Evolutionary conservation across 202 grass and related monocot genomes (phyloP), one percentile per base, ranked within the genome.

Genomic region (Bolboschoenoplectus hybrid): DNA sequence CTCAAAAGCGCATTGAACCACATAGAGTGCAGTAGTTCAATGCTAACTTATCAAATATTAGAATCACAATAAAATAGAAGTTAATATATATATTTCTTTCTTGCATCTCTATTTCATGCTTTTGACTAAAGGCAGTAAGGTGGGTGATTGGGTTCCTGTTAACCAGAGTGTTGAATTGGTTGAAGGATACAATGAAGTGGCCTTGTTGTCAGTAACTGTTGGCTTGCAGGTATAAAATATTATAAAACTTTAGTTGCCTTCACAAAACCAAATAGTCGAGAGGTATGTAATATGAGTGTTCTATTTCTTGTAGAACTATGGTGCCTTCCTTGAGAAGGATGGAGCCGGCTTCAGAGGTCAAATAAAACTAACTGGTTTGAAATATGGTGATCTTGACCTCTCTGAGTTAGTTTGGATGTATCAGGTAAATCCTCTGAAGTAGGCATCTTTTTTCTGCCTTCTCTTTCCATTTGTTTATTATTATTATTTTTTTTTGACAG

Each of bases 311-410:
- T 88, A 97, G 95, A 98, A 98, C 70, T 98, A 93, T 91, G 95
- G 95, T 85, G 95, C 93, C 78, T 98, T 98, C 91, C 91, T 98
- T 89, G 95, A 98, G 92, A 95, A 93, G 74, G 95, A 98, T 92
- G 95, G 95, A 86, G 95, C 93, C 81, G 95, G 93, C 87, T 93
- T 98, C 89, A 95, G 86, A 89, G 95, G 95, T 68, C 81, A 91
- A 87, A 87, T 98, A 67, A 95, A 95, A 87, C 81, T 98, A 44
- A 92, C 90, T 89, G 93, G 95, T 68, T 83, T 98, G 20, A 87
- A 89, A 86, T 82, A 92, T 92, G 87, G 93, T 57, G 93, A 93
- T 73, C 87, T 92, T 41, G 84, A 98, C 74, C 93, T 98, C 56
- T 89, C 91, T 86, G 80, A 92, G 62, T 85, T 71, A 11, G 71